Evolutionary conservation across 1,284 basidiomycete genomes (phyloP).

Genomic region (Leccinum angustisporum): DNA sequence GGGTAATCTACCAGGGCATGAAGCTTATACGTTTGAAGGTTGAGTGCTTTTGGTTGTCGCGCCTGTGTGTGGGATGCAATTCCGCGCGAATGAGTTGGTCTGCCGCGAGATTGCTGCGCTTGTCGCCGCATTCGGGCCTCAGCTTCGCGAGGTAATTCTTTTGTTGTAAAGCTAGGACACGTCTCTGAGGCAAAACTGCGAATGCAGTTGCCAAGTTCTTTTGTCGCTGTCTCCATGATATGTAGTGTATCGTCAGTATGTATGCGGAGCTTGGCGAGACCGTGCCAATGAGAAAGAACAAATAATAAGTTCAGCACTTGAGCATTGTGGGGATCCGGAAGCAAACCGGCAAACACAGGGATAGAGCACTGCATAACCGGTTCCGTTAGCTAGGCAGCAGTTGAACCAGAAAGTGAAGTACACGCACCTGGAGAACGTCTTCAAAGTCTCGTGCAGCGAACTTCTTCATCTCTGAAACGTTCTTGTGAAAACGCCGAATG

Average conservation of each 20-base stretch:
- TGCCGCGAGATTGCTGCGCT: not conserved
- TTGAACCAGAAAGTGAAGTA: no score
- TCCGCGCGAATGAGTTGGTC: not conserved
- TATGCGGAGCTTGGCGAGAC: no score
- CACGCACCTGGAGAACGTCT: not conserved
- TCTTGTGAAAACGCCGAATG: not conserved
- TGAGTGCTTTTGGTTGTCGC: not conserved
- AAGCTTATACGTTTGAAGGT: not conserved
- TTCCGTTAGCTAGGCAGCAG: no score
- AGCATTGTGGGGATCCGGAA: not conserved
- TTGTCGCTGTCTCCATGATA: no score
- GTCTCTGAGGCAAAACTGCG: not conserved
- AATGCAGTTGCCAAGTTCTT: not conserved
- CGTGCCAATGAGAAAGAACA: no score
- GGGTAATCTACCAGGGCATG: not conserved
- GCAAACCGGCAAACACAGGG: not conserved
- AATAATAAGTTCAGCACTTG: not conserved
- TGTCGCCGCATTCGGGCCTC: not conserved
- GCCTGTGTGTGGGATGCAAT: not conserved
- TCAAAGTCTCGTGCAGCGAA: not conserved
- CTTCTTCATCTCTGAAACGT: not conserved
- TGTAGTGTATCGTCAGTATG: no score
- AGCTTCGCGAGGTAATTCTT: not conserved
- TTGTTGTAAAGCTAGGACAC: not conserved
- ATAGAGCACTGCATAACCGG: not conserved